These are phyloP conservation scores for Epichloe sp. DNA, from an alignment of 2,329 filamentous ascomycete genomes.

Conservation along the genomic window DNA sequence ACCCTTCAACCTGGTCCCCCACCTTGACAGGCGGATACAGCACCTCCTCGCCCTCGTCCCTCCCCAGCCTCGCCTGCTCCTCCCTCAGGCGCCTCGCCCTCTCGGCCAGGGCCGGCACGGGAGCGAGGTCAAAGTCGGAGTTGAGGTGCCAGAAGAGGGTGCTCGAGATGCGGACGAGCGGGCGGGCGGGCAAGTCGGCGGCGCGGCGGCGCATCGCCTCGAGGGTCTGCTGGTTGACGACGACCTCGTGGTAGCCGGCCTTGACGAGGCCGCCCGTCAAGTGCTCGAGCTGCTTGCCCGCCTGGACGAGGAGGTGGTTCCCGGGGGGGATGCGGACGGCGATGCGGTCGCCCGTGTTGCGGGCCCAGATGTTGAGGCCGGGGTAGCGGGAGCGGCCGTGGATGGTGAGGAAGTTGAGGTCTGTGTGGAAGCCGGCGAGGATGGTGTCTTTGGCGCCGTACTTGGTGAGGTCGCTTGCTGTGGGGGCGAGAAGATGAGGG, in stretches of 20 bases:
- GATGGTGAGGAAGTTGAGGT: conserved; percentile 53
- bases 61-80: conserved; percentile 33
- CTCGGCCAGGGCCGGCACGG: conserved; percentile 34
- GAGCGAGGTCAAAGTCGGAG: conserved; percentile 41
- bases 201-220: conserved; percentile 31
- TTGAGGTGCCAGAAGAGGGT: conserved; percentile 49
- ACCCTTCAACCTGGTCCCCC: conserved; percentile 45
- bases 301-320: conserved; percentile 46
- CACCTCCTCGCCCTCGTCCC: conserved; percentile 38
- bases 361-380: conserved; percentile 49
- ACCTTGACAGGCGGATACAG: conserved; percentile 43
- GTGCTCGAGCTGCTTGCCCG: conserved; percentile 51
- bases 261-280: conserved; percentile 47
- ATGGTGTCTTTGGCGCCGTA: conserved; percentile 43
- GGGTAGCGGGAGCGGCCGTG: conserved; percentile 50
- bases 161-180: conserved; percentile 43
- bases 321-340: conserved; percentile 46
- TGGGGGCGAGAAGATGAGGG: conserved; percentile 48
- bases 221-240: conserved; percentile 40
- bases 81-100: conserved; percentile 31
- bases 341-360: conserved; percentile 47
- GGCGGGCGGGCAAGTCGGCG: conserved; percentile 30
- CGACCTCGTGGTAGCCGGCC: conserved; percentile 49
- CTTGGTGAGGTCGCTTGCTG: conserved; percentile 41
- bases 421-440: conserved; percentile 50